phyloP scores from a whole-genome alignment of 495 filamentous ascomycete genomes.

The Pyrenopolyporus hunteri region DNA sequence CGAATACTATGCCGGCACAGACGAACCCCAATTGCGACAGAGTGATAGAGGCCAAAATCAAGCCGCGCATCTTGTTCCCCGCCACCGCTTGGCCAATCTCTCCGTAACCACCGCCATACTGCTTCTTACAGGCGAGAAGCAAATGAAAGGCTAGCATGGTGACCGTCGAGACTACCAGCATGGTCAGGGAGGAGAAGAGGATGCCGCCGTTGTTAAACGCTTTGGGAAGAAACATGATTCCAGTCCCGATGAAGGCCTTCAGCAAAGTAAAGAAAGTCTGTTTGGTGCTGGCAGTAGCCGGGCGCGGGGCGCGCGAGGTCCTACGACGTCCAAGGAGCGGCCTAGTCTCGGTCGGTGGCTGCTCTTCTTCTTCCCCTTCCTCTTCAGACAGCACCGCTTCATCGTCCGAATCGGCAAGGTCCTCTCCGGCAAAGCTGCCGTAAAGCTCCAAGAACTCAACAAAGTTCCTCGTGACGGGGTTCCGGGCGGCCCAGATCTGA shows the following conservation, averaged over 20 bases:
- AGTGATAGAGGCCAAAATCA: constrained; percentile 65
- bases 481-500: constrained; percentile 49
- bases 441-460: constrained; percentile 73
- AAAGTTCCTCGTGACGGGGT: constrained; percentile 66
- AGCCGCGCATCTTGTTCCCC: constrained; percentile 54
- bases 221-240: constrained; percentile 72
- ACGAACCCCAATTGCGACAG: constrained; percentile 73
- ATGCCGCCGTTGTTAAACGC: constrained; percentile 71
- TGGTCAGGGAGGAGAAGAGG: constrained; percentile 66
- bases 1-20: constrained; percentile 68
- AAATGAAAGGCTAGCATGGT: constrained; percentile 68
- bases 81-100: constrained; percentile 64
- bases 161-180: constrained; percentile 60
- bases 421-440: constrained; percentile 74
- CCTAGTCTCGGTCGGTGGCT: constrained; percentile 46
- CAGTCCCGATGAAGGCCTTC: constrained; percentile 70
- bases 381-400: constrained; percentile 56
- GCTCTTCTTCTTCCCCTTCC: constrained; percentile 51
- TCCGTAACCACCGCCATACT: constrained; percentile 64
- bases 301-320: constrained; percentile 48
- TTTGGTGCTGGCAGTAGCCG: constrained; percentile 62
- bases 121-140: constrained; percentile 61
- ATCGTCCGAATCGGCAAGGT: constrained; percentile 68
- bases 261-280: constrained; percentile 73
- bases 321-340: constrained; percentile 62